These are phyloP conservation scores for Sporothrix curviconia DNA, from an alignment of 2,329 filamentous ascomycete genomes.

Conservation along the genomic window DNA sequence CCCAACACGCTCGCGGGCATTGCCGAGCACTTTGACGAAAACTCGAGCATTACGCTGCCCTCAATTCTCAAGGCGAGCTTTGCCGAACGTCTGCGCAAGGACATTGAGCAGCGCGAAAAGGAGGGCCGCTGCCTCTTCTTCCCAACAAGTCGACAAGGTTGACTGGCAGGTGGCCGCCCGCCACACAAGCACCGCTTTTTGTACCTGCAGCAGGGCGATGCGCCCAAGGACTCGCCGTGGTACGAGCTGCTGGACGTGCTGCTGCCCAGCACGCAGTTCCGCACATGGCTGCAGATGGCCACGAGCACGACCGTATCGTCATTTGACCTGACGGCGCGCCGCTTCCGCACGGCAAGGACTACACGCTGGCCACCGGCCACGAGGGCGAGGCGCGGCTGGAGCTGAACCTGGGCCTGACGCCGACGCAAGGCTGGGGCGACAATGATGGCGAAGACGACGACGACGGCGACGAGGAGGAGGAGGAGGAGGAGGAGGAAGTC, in stretches of 20 bases:
- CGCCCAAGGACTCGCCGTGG: conserved; percentile 49
- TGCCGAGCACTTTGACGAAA: conserved; percentile 69
- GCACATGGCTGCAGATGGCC: conserved; percentile 79
- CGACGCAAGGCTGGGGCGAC: conserved; percentile 73
- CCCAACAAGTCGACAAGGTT: conserved; percentile 28
- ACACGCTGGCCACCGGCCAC: conserved; percentile 85
- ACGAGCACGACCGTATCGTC: conserved; percentile 69
- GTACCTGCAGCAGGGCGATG: conserved; percentile 58
- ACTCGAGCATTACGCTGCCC: conserved; percentile 76
- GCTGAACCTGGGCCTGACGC: conserved; percentile 80
- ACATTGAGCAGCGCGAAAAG: conserved; percentile 61
- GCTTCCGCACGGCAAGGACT: conserved; percentile 84
- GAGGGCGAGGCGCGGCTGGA: conserved; percentile 73
- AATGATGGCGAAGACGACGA: conserved; percentile 41
- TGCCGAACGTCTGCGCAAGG: conserved; percentile 60
- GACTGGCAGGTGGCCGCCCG: conserved; percentile 75
- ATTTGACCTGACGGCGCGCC: conserved; percentile 71
- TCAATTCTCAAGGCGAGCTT: conserved; percentile 76
- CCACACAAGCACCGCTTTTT: conserved; percentile 94
- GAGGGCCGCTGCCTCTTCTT: conserved; percentile 39
- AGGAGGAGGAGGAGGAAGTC: conserved; percentile 15
- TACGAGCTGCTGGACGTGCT: conserved; percentile 75
- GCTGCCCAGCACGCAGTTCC: conserved; percentile 78
- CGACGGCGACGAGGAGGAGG: conserved; percentile 29
- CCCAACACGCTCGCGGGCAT: conserved; percentile 85